Conservation (phyloP, 2,329 filamentous ascomycete genomes). For the Aspergillus nomiae region DNA sequence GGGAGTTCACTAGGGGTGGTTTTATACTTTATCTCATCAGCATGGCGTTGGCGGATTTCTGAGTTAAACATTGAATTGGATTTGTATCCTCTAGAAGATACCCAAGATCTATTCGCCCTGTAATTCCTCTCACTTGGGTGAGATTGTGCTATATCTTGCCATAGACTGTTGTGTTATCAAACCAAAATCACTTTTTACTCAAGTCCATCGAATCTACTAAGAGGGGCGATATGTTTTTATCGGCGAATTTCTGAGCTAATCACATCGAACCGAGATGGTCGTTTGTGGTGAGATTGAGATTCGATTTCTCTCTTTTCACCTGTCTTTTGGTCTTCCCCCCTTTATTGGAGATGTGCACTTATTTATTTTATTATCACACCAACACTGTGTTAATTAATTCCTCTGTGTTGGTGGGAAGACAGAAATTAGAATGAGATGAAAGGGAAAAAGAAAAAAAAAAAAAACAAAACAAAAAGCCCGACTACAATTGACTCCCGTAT, state of each 20-base stretch:
- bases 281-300: not conserved
- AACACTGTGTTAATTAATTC: too few relatives aligned
- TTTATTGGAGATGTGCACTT: not conserved
- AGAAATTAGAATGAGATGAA: not conserved
- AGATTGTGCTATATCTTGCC: not conserved
- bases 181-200: not conserved
- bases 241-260: not conserved
- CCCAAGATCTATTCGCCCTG: not conserved
- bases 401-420: too few relatives aligned
- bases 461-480: not conserved
- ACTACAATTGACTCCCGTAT: not conserved
- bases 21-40: not conserved
- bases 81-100: not conserved
- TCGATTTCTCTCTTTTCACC: not conserved
- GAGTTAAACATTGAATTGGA: not conserved
- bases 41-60: conserved; percentile 13
- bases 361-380: too few relatives aligned
- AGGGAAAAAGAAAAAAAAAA: not conserved
- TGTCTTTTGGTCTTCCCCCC: not conserved
- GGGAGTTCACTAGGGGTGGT: conserved; percentile 22
- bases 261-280: not conserved
- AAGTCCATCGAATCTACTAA: not conserved
- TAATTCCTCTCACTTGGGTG: not conserved
- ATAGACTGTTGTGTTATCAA: not conserved
- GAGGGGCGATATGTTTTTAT: not conserved